Percentiles rank a stretch among this genome's conserved stretches.
Conservation (phyloP, 1,284 basidiomycete species). For the Exobasidium cylindrosporum region DNA sequence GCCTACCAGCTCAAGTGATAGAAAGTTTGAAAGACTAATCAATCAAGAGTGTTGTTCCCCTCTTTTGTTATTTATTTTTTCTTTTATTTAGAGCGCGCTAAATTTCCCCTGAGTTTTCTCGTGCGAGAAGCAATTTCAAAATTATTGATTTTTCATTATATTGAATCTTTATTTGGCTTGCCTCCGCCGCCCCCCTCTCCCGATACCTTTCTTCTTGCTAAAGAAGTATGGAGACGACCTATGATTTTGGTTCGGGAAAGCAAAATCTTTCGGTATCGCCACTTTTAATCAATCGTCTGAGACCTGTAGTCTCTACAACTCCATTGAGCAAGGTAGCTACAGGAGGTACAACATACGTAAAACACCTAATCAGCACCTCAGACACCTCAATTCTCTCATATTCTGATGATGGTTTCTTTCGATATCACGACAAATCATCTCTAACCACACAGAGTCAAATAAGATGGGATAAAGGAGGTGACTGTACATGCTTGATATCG, state of each 20-base stretch:
- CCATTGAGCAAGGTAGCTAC: neutral
- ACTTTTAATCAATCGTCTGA: neutral
- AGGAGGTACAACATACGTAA: conserved; percentile 2
- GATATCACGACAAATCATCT: neutral
- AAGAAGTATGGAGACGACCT: neutral
- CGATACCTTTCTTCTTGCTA: no score
- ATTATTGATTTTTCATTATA: no score
- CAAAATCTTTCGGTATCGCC: neutral
- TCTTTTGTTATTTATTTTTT: no score
- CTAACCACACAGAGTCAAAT: neutral
- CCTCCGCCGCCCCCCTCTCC: no score
- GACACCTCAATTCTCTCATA: neutral
- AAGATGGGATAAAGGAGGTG: conserved; percentile 2
- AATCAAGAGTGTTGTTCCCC: no score
- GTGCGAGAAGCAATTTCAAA: no score
- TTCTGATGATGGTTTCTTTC: conserved; percentile 1
- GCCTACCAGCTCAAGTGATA: no score
- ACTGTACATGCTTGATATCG: neutral
- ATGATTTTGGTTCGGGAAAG: neutral
- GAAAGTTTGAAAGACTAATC: no score
- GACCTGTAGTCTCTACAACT: neutral
- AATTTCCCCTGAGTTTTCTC: no score
- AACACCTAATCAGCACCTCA: neutral
- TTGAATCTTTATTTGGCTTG: no score
- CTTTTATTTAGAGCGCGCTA: no score